These are phyloP conservation scores for Colletotrichum tabaci DNA, from an alignment of 2,329 filamentous ascomycete species.

Conservation along the genomic window DNA sequence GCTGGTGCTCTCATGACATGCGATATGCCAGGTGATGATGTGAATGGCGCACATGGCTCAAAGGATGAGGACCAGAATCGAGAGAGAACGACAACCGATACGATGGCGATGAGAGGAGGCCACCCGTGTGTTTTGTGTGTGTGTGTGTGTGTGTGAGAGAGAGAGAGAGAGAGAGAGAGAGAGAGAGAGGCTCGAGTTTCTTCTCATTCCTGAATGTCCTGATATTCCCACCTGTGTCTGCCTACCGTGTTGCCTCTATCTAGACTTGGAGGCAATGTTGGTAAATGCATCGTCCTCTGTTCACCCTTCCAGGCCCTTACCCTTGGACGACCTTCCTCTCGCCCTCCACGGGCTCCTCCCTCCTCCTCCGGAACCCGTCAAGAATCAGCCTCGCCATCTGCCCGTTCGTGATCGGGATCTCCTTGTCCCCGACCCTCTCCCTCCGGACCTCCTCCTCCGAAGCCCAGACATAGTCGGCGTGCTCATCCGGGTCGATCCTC, in stretches of 20 bases:
- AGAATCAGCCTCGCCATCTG: constrained; percentile 48
- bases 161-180: too few relatives aligned
- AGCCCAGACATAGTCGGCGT: constrained; percentile 58
- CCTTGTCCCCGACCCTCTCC: constrained; percentile 47
- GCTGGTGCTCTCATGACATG: too few relatives aligned
- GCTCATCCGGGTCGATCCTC: constrained; percentile 57
- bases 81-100: too few relatives aligned
- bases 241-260: background rate
- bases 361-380: constrained; percentile 51
- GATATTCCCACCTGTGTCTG: background rate
- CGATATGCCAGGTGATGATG: background rate
- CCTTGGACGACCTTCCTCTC: background rate
- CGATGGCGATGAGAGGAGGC: background rate
- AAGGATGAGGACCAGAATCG: background rate
- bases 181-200: background rate
- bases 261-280: background rate
- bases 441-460: constrained; percentile 54
- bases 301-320: background rate
- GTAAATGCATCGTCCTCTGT: background rate
- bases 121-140: too few relatives aligned
- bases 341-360: constrained; percentile 23
- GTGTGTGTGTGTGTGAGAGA: too few relatives aligned
- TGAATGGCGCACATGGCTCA: background rate
- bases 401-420: constrained; percentile 49
- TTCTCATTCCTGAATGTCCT: too few relatives aligned